Conservation (phyloP, 176 grass and related monocot species). For the Juncus inflexus region DNA sequence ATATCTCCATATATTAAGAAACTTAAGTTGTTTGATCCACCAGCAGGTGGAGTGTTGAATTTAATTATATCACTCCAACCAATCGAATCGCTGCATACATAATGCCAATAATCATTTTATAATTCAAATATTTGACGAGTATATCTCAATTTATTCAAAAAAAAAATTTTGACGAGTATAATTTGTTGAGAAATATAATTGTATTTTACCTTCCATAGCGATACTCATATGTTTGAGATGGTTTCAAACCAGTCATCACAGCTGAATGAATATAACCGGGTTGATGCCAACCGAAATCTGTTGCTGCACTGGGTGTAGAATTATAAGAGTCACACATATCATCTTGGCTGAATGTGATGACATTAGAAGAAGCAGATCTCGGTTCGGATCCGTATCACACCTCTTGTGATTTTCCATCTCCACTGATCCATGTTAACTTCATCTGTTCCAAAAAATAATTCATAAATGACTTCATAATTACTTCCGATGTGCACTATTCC, state of each 20-base stretch:
- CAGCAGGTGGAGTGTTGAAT: slow-evolving; percentile 58
- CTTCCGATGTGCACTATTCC: no score
- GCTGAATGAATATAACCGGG: slow-evolving; percentile 4
- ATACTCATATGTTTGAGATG: slow-evolving; percentile 50
- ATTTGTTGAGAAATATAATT: neutral
- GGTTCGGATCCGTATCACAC: neutral
- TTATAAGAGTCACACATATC: neutral
- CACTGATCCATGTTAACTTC: no score
- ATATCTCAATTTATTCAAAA: neutral
- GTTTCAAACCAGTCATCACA: slow-evolving; percentile 38
- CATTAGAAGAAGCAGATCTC: neutral
- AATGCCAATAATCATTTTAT: neutral
- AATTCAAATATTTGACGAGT: no score
- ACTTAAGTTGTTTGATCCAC: slow-evolving; percentile 38
- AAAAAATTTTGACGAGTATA: no score
- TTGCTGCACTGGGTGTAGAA: neutral
- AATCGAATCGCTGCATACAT: slow-evolving; percentile 37
- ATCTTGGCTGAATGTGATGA: neutral
- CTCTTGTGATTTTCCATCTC: neutral
- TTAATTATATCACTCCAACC: slow-evolving; percentile 45
- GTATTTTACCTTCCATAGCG: slow-evolving; percentile 51
- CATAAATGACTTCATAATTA: no score
- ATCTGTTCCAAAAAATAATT: no score
- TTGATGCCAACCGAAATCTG: neutral
- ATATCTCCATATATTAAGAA: slow-evolving; percentile 71